phyloP scores from a whole-genome alignment of 2,329 filamentous ascomycete species.

The Neonectria ditissima region DNA sequence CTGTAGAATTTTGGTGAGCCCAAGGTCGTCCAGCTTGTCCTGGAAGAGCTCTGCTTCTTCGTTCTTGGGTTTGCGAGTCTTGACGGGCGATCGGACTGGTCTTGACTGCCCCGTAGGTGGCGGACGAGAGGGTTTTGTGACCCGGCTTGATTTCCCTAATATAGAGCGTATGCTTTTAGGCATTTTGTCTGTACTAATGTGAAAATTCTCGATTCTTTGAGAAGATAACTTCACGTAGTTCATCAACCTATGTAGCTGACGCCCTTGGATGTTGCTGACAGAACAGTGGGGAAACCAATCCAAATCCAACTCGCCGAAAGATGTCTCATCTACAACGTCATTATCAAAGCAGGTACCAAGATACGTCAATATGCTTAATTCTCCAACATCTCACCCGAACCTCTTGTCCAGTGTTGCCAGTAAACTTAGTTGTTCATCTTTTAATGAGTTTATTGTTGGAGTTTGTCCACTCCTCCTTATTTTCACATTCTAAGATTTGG shows the following conservation, averaged over 20 bases:
- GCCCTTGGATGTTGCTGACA: constrained; percentile 32
- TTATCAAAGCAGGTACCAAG: neutral
- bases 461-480: neutral
- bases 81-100: constrained; percentile 42
- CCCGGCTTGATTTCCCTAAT: constrained; percentile 51
- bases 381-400: neutral
- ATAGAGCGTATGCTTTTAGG: constrained; percentile 53
- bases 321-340: neutral
- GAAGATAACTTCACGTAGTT: neutral
- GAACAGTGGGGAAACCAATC: constrained; percentile 29
- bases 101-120: constrained; percentile 26
- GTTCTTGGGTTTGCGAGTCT: constrained; percentile 40
- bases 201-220: neutral
- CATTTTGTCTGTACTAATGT: constrained; percentile 36
- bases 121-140: constrained; percentile 48
- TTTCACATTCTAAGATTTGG: constrained; percentile 9
- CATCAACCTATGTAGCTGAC: neutral
- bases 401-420: neutral
- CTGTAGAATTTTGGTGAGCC: constrained; percentile 66
- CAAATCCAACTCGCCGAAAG: neutral
- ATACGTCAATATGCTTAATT: neutral
- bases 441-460: constrained; percentile 2
- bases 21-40: constrained; percentile 70
- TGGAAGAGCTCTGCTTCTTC: constrained; percentile 49
- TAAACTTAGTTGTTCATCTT: constrained; percentile 14